Evolutionary conservation across 148 eudicot genomes (phyloP).

Genomic region (Heliamphora exappendiculata): DNA sequence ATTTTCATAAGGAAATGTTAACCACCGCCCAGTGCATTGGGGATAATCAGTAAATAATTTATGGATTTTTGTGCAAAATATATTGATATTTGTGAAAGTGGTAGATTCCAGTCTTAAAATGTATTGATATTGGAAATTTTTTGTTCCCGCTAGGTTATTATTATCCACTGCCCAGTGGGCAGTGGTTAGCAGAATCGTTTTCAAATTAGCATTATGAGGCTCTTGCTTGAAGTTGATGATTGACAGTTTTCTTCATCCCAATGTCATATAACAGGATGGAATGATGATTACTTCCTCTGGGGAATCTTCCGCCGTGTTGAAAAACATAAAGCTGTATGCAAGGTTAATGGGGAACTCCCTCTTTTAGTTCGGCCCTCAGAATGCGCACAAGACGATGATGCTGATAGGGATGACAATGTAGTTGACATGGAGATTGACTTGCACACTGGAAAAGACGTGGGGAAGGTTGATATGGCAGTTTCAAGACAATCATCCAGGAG

Average conservation of each 20-base stretch:
- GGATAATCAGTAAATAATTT: no score
- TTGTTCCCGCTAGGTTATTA: no score
- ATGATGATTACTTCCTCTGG: conserved; percentile 28
- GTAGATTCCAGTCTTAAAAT: no score
- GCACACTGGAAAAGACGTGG: conserved; percentile 41
- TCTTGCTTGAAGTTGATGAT: conserved; percentile 1
- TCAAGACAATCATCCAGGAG: conserved; percentile 7
- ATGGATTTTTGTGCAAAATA: no score
- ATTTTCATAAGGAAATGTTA: neutral
- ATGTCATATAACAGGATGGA: conserved; percentile 21
- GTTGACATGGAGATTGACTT: conserved; percentile 57
- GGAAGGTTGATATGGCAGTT: conserved; percentile 18
- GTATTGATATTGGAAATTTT: no score
- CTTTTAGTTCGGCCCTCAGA: neutral
- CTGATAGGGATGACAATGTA: neutral
- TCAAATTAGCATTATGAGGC: no score
- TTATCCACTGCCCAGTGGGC: no score
- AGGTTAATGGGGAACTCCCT: conserved; percentile 5
- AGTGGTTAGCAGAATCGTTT: no score
- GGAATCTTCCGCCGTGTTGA: conserved; percentile 24
- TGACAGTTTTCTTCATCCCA: neutral
- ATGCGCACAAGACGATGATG: neutral
- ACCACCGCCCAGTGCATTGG: no score
- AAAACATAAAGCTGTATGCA: neutral
- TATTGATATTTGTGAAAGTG: no score